phyloP scores from a whole-genome alignment of 2,329 filamentous ascomycete genomes.

The Trichoderma atroviride region DNA sequence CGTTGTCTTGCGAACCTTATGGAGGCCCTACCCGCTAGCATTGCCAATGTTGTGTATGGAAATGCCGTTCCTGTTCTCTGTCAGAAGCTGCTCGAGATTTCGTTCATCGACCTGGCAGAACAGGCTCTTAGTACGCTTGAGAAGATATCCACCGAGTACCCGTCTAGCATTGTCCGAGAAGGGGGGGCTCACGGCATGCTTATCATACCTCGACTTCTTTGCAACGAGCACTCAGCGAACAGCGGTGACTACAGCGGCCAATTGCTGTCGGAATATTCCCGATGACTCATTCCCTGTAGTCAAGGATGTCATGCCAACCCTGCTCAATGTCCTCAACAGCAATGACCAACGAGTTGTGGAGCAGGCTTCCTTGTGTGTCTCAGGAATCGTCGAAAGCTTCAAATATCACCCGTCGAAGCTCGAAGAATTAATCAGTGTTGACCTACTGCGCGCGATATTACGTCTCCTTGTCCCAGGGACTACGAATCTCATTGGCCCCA shows the following conservation, averaged over 20 bases:
- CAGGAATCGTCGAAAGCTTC: conserved; percentile 95
- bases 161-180: conserved; percentile 90
- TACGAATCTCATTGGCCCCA: conserved; percentile 90
- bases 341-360: conserved; percentile 97
- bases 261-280: conserved; percentile 96
- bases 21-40: conserved; percentile 91
- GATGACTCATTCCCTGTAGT: conserved; percentile 92
- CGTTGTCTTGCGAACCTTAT: conserved; percentile 95
- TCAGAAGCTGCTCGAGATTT: conserved; percentile 92
- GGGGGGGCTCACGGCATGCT: conserved; percentile 90
- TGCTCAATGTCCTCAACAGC: conserved; percentile 86
- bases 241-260: conserved; percentile 94
- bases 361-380: conserved; percentile 93
- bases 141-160: conserved; percentile 97
- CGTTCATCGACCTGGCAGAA: conserved; percentile 96
- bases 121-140: conserved; percentile 95
- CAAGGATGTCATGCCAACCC: conserved; percentile 92
- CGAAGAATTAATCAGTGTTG: conserved; percentile 88
- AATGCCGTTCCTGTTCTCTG: conserved; percentile 92
- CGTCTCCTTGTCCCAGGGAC: conserved; percentile 89
- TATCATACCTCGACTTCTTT: conserved; percentile 97
- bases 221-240: conserved; percentile 95
- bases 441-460: conserved; percentile 81
- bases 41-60: conserved; percentile 96
- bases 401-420: conserved; percentile 84